These are phyloP conservation scores for Chiua sp. DNA, from an alignment of 1,284 basidiomycete genomes.

Conservation along the genomic window DNA sequence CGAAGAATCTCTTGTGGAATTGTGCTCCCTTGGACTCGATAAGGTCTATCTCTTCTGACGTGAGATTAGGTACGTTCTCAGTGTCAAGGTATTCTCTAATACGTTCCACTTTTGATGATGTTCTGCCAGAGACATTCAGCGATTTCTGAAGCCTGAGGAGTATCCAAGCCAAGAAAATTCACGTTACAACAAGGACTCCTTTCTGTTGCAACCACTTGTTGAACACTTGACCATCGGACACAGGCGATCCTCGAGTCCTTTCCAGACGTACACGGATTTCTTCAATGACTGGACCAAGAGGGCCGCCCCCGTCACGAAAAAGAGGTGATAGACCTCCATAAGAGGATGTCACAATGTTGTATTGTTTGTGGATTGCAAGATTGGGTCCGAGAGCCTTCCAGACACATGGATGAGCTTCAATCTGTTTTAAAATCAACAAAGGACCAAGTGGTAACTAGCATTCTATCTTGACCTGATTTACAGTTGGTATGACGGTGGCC, in stretches of 20 bases:
- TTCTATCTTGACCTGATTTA: slow-evolving; percentile 72
- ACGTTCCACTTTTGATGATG: slow-evolving; percentile 71
- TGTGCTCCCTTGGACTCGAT: slow-evolving; percentile 69
- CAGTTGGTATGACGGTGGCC: slow-evolving; percentile 66
- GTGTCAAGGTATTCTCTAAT: slow-evolving; percentile 71
- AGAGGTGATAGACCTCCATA: slow-evolving; percentile 68
- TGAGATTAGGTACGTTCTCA: slow-evolving; percentile 60
- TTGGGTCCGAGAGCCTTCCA: slow-evolving; percentile 62
- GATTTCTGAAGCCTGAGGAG: neutral
- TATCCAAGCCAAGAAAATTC: slow-evolving; percentile 31
- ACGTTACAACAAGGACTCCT: slow-evolving; percentile 73
- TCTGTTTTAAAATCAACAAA: slow-evolving; percentile 45
- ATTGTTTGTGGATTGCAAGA: slow-evolving; percentile 57
- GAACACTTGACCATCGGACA: slow-evolving; percentile 61
- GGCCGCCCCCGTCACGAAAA: slow-evolving; percentile 58
- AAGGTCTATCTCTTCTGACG: slow-evolving; percentile 60
- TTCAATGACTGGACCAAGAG: slow-evolving; percentile 56
- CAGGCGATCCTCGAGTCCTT: slow-evolving; percentile 47
- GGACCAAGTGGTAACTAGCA: neutral
- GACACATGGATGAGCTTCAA: slow-evolving; percentile 85
- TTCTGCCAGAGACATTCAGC: slow-evolving; percentile 45
- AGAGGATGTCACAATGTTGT: slow-evolving; percentile 70
- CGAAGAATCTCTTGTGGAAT: slow-evolving; percentile 53
- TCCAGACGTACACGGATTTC: slow-evolving; percentile 54
- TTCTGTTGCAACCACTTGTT: slow-evolving; percentile 66